Conservation (phyloP, 306 rosid genomes). For the Senna siamea region DNA sequence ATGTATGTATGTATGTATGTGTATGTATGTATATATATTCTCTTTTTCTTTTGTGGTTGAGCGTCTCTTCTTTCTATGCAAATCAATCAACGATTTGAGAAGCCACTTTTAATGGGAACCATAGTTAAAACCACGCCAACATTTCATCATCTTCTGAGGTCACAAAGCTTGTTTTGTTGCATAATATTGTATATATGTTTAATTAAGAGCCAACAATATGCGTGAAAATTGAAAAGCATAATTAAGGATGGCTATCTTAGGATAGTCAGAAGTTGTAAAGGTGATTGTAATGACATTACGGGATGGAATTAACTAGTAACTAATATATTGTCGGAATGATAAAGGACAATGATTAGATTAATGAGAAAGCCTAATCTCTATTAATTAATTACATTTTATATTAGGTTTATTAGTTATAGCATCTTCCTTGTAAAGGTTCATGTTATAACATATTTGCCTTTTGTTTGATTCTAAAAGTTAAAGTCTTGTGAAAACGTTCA, state of each 20-base stretch:
- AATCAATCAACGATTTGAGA: conserved; percentile 43
- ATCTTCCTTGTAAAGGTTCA: conserved; percentile 41
- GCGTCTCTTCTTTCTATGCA: conserved; percentile 25
- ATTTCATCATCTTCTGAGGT: conserved; percentile 50
- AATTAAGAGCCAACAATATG: conserved; percentile 28
- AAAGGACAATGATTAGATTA: conserved; percentile 51
- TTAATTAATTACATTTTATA: not conserved
- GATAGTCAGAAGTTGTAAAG: conserved; percentile 47
- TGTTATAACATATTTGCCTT: conserved; percentile 40
- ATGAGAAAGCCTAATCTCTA: conserved; percentile 39
- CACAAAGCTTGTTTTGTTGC: conserved; percentile 1
- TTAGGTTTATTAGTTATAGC: conserved; percentile 7
- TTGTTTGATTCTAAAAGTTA: conserved; percentile 57
- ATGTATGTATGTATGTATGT: not conserved
- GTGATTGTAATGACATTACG: conserved; percentile 53
- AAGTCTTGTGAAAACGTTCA: conserved; percentile 36
- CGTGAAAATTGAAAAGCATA: not conserved
- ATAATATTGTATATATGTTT: not conserved
- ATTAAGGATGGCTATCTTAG: conserved; percentile 29
- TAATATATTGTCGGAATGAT: conserved; percentile 60
- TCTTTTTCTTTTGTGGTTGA: conserved; percentile 24
- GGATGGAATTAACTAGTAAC: conserved; percentile 49
- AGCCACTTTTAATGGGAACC: conserved; percentile 40
- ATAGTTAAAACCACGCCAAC: conserved; percentile 29
- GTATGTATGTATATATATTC: too few species aligned